A percentile compares a stretch with the other conserved stretches of the same genome.
These are phyloP conservation scores for Achlya hypogyna DNA, from an alignment of 352 stramenopile species.

Conservation along the genomic window DNA sequence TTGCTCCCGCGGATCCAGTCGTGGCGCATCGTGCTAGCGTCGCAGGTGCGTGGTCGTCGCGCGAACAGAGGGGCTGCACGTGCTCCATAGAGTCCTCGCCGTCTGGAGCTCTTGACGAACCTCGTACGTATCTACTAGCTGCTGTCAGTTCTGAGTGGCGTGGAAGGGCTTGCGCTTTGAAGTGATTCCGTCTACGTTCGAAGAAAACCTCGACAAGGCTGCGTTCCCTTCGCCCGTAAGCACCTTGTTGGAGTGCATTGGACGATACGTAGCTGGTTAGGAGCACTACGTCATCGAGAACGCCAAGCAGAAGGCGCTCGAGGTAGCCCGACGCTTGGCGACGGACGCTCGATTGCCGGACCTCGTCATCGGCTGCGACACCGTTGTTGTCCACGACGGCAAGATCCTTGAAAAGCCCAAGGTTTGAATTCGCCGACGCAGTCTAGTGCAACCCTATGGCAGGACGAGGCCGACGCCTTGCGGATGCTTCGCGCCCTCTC, in stretches of 20 bases:
- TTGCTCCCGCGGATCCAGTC: constrained; percentile 23
- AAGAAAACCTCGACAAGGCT: constrained; percentile 72
- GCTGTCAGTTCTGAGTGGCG: not conserved
- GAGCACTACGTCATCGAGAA: constrained; percentile 74
- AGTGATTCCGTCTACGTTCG: constrained; percentile 71
- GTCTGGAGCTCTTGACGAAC: constrained; percentile 57
- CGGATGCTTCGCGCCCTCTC: constrained; percentile 71
- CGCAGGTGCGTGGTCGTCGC: constrained; percentile 30
- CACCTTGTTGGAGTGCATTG: not conserved
- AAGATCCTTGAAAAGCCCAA: constrained; percentile 85
- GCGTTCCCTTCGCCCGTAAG: constrained; percentile 46
- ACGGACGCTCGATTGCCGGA: constrained; percentile 18
- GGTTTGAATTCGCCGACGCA: not conserved
- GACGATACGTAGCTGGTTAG: constrained; percentile 18
- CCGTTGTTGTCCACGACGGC: constrained; percentile 77
- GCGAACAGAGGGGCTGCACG: not conserved
- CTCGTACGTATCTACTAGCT: constrained; percentile 33
- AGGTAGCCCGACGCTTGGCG: constrained; percentile 44
- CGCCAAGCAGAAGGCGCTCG: constrained; percentile 64
- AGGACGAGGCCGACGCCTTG: constrained; percentile 69
- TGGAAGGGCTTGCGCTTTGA: constrained; percentile 60
- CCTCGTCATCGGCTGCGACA: constrained; percentile 82
- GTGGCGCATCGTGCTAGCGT: constrained; percentile 62
- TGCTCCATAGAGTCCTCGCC: constrained; percentile 48
- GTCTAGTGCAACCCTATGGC: not conserved